phyloP scores from a whole-genome alignment of 2,329 filamentous ascomycete genomes.

The Ophiostoma triangulosporum region DNA sequence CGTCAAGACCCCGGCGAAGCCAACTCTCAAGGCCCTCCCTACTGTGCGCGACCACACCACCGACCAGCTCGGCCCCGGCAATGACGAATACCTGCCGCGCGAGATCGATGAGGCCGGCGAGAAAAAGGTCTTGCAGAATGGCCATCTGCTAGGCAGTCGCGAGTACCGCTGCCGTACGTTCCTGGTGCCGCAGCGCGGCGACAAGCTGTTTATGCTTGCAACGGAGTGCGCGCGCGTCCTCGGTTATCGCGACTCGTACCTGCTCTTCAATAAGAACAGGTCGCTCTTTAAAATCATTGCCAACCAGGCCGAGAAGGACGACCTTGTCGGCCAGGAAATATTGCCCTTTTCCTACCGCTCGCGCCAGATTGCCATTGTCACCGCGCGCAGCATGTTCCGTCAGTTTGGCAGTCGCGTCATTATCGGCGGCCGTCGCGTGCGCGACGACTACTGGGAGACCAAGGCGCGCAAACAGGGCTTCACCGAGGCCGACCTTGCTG shows the following conservation, averaged over 20 bases:
- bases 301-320: conserved; percentile 89
- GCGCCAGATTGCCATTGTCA: conserved; percentile 97
- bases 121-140: conserved; percentile 78
- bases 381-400: conserved; percentile 93
- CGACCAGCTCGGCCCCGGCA: conserved; percentile 76
- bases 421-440: conserved; percentile 73
- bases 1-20: conserved; percentile 69
- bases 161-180: conserved; percentile 92
- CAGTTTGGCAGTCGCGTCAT: conserved; percentile 96
- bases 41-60: conserved; percentile 96
- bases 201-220: conserved; percentile 96
- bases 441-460: conserved; percentile 97
- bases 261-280: conserved; percentile 96
- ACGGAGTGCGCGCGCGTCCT: conserved; percentile 92
- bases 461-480: conserved; percentile 97
- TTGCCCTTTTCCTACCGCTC: conserved; percentile 95
- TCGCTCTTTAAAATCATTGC: conserved; percentile 97
- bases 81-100: conserved; percentile 88
- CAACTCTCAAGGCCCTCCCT: conserved; percentile 81
- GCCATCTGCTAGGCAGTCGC: conserved; percentile 66
- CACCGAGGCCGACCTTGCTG: conserved; percentile 88
- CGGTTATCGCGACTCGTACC: conserved; percentile 92
- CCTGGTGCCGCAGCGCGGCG: conserved; percentile 74
- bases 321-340: conserved; percentile 87
- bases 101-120: conserved; percentile 89